These are phyloP conservation scores for Ilex aquifolium DNA, from an alignment of 257 asterid species.

Conservation along the genomic window DNA sequence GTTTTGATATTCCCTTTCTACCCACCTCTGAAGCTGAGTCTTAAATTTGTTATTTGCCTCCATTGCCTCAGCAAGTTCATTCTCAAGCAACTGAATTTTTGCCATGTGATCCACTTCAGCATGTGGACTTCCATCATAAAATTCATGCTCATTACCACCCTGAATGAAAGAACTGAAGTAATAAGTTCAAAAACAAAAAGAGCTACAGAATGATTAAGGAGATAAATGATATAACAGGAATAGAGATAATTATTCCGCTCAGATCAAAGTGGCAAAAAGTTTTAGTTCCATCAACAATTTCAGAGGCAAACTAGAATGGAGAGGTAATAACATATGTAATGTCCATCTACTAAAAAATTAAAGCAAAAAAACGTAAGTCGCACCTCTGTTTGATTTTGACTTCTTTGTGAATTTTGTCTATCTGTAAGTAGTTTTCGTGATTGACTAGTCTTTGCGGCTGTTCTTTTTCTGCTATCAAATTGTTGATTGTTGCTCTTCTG, in stretches of 20 bases:
- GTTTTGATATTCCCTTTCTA: background rate
- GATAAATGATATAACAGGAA: background rate
- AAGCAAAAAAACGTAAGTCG: background rate
- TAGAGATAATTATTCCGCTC: no score
- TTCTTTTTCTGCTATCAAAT: background rate
- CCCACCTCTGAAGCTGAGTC: slow-evolving; percentile 45
- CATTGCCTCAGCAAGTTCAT: slow-evolving; percentile 27
- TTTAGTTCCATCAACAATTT: no score
- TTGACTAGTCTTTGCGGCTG: background rate
- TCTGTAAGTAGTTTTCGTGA: background rate
- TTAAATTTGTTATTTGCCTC: slow-evolving; percentile 28
- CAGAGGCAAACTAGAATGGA: no score
- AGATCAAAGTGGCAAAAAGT: no score
- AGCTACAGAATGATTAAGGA: background rate
- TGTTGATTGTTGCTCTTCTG: slow-evolving; percentile 2
- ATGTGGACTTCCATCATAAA: slow-evolving; percentile 15
- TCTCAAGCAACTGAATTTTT: slow-evolving; percentile 22
- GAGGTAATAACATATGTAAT: no score
- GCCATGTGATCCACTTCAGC: slow-evolving; percentile 14
- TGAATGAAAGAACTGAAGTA: slow-evolving; percentile 13
- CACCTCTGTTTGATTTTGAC: background rate
- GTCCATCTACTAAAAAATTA: no score
- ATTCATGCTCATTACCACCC: slow-evolving; percentile 22
- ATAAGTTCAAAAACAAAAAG: background rate
- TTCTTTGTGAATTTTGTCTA: background rate